These are phyloP conservation scores for Zygnema circumcarinatum DNA, from an alignment of 139 green algal genomes.

Conservation along the genomic window DNA sequence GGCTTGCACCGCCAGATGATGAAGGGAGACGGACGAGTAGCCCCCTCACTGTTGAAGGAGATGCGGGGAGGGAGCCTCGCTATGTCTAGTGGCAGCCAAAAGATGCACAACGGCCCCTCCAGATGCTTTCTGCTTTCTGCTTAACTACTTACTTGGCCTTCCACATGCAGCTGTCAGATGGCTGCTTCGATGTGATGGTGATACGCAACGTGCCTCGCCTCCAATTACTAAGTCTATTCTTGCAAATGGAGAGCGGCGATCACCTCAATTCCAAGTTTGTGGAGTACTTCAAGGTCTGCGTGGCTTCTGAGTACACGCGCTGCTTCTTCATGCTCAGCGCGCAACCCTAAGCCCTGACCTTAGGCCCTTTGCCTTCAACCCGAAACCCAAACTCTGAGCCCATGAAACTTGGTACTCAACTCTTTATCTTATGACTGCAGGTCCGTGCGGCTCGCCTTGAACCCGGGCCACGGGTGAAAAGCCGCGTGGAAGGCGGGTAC, in stretches of 20 bases:
- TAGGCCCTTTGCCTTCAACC: too few species aligned
- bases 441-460: not conserved
- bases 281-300: constrained; percentile 34
- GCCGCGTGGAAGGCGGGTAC: constrained; percentile 8
- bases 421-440: not conserved
- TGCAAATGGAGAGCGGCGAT: constrained; percentile 33
- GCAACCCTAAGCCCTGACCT: too few species aligned
- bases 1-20: not conserved
- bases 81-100: not conserved
- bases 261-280: constrained; percentile 25
- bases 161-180: constrained; percentile 41
- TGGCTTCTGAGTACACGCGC: too few species aligned
- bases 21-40: not conserved
- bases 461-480: not conserved
- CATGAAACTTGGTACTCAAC: too few species aligned
- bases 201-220: not conserved
- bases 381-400: too few species aligned
- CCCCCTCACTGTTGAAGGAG: not conserved
- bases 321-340: too few species aligned
- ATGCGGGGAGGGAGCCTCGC: not conserved
- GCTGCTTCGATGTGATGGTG: constrained; percentile 37
- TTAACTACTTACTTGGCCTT: too few species aligned
- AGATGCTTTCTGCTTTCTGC: too few species aligned
- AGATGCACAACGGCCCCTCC: too few species aligned
- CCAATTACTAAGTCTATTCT: constrained; percentile 30